Evolutionary conservation across 2,329 filamentous ascomycete genomes (phyloP), one percentile per base, ranked within the genome.

Genomic region (Tolypocladium ophioglossoides): DNA sequence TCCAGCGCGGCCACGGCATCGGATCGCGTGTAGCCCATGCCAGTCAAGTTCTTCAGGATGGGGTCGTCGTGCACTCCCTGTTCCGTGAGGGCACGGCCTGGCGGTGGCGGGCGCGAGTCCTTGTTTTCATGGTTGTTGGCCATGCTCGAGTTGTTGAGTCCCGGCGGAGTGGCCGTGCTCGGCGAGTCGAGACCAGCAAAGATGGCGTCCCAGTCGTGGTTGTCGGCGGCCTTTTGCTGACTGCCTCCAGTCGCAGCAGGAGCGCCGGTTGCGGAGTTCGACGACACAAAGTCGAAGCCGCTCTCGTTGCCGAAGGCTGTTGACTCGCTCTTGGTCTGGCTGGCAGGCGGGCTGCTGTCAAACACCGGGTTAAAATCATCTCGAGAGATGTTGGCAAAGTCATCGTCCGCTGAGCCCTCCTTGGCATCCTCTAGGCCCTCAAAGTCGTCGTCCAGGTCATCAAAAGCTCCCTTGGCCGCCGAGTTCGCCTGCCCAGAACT

Each of bases 161-260:
- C 56, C 16, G 59, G 54, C 24, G 64, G 56, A 50, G 68, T 60
- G 57, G 66, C 57, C 46, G 69, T 62, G 55, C 64, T 65, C 47
- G 79, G 71, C 2, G 78, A 79, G 62, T 92, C 87, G 9, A 95
- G 75, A 30, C 86, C 85, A 2, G 89, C 87, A 72, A 97, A 97
- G 54, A 97, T 89, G 40, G 90, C 87, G 64, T 97, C 92, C 94
- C 94, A 97, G 68, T 97, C 92, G 62, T 95, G 87, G 37, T 74
- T 72, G 16, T 80, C 79, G 0, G 72, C 62, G 32, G 70, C 66
- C 56, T 74, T 69, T 50, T 66, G 70, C 46, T 70, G 60, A 47
- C 68, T 66, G 50, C 69, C 65, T 55, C 72, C 66, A 51, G 71
- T 72, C 51, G 74, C 72, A 55, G 76, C 59, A 22, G 68, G 58